Base-by-base conservation (phyloP, 2,329 filamentous ascomycete species). In the Colletotrichum orbiculare region DNA sequence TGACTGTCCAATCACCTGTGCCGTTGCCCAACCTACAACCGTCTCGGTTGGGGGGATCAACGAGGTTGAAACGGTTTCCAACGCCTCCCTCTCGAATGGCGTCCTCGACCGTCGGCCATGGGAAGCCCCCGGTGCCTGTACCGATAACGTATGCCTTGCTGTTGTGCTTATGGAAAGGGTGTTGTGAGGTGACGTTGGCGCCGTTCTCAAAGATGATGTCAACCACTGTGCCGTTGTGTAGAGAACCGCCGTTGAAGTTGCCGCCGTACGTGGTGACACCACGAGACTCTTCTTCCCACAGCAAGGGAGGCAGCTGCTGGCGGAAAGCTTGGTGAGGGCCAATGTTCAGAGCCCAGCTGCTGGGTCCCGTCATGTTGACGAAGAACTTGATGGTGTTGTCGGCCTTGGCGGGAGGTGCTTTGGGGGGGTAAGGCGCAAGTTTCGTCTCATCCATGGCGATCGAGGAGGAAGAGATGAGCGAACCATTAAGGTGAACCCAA, bases 141-240 rank as follows among this genome's bases (percentile, higher is more conserved):
- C 61, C 57, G 12, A 64, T 64, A 45, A 64, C 49, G 45, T 61
- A 64, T 2, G 57, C 61, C 17, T 64, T 64, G 50, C 45, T 64
- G 39, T 64, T 64, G 13, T 64, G 61, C 15, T 64, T 64, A 34
- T 64, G 61, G 15, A 61, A 64, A 2, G 61, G 61, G 13, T 64
- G 61, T 9, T 64, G 61, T 5, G 61, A 64, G n/a, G 61, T 64
- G 34, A 64, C 57, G 2, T 61, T 64, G 35, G 57, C 50, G 5
- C 61, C 61, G 12, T 64, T 64, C 46, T 64, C 61, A 25, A 64
- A 64, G 39, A 64, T 55, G 50, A 64, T 61, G 8, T 64, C 61
- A 3, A 64, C 61, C 0, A 64, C 56, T 5, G 56, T 61, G 12
- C 61, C 56, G 15, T 55, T 64, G 9, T 10, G 61, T 2, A 64